Conservation (phyloP, 2,329 filamentous ascomycete genomes). For the Emericellopsis cladophorae region DNA sequence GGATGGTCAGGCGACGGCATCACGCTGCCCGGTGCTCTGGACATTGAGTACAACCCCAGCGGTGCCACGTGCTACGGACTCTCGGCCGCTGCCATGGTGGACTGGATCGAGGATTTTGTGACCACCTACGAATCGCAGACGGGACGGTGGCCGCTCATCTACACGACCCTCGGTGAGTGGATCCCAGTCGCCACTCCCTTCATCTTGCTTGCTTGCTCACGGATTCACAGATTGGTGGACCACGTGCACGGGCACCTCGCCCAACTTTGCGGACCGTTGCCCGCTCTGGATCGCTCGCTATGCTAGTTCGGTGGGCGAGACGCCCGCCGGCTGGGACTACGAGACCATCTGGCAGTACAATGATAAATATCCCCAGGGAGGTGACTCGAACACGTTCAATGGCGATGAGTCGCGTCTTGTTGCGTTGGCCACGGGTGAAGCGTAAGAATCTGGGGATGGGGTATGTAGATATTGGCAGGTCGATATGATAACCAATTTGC, state of each 20-base stretch:
- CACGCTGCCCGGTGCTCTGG: conserved; percentile 43
- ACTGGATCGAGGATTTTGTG: conserved; percentile 39
- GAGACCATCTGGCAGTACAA: conserved; percentile 44
- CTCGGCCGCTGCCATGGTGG: conserved; percentile 26
- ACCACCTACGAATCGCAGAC: conserved; percentile 31
- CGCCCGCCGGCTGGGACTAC: conserved; percentile 35
- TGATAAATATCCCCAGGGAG: conserved; percentile 33
- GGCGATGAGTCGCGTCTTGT: conserved; percentile 14
- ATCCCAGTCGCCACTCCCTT: no score
- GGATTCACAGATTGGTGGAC: conserved; percentile 31
- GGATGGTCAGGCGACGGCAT: conserved; percentile 38
- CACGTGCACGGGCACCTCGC: conserved; percentile 34
- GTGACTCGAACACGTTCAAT: conserved; percentile 39
- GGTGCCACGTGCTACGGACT: conserved; percentile 30
- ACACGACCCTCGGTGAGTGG: conserved; percentile 23
- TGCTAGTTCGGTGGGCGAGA: conserved; percentile 21
- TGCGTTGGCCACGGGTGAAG: conserved; percentile 1
- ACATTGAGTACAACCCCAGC: conserved; percentile 31
- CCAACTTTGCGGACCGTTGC: conserved; percentile 28
- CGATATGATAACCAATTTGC: no score
- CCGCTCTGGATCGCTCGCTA: conserved; percentile 34
- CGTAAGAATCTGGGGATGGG: neutral
- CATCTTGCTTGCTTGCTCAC: neutral
- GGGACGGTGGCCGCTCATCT: conserved; percentile 35
- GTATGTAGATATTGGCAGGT: no score